phyloP scores from a whole-genome alignment of 2,329 filamentous ascomycete species.

The Colletotrichum echinochloae region DNA sequence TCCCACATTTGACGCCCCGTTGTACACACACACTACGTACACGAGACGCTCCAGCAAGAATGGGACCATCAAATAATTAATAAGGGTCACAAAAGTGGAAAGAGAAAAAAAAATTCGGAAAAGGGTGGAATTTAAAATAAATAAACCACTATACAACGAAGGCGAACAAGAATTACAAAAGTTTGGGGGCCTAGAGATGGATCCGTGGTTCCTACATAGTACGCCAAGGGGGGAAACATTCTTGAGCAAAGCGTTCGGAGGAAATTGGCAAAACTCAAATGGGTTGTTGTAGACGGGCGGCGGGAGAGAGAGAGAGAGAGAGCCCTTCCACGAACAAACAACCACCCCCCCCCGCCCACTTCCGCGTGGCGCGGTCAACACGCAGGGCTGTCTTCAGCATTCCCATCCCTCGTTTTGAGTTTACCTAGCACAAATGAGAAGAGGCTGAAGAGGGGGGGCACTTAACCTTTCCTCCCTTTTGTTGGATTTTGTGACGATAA shows the following conservation, averaged over 20 bases:
- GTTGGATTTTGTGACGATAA: not conserved
- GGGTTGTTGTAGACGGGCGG: not conserved
- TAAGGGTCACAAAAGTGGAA: no score
- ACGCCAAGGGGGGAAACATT: not conserved
- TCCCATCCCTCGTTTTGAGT: not conserved
- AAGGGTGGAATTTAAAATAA: not conserved
- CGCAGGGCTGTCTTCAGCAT: not conserved
- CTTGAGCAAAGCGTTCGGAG: not conserved
- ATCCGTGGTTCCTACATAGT: no score
- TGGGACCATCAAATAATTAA: not conserved
- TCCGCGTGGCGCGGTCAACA: not conserved
- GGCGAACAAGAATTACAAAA: not conserved
- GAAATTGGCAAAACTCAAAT: not conserved
- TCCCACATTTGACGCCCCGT: no score
- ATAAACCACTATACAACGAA: no score
- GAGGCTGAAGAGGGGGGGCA: not conserved
- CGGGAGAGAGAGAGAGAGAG: no score
- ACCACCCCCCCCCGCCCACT: not conserved
- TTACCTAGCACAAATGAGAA: no score
- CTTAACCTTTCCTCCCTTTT: not conserved
- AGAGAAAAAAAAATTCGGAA: not conserved
- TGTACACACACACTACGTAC: no score
- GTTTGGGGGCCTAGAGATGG: not conserved
- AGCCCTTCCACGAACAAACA: no score
- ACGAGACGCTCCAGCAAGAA: not conserved